Evolutionary conservation across 257 asterid genomes (phyloP).

Genomic region (Plantago elongata): DNA sequence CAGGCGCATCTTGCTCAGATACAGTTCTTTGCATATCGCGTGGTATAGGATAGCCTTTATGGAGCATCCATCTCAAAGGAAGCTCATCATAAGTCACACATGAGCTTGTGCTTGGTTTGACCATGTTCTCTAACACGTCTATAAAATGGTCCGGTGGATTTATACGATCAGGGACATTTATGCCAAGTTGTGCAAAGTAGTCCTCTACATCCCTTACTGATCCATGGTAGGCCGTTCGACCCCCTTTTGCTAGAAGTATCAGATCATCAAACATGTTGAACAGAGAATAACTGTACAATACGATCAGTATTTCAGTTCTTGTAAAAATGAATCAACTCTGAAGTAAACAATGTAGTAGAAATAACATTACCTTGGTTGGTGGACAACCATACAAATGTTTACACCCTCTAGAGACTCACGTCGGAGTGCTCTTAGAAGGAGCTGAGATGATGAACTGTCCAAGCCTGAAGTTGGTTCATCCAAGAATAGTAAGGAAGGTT

Average conservation of each 20-base stretch:
- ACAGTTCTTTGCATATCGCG: slow-evolving; percentile 48
- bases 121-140: slow-evolving; percentile 86
- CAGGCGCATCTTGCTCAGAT: slow-evolving; percentile 21
- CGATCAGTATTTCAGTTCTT: slow-evolving; percentile 13
- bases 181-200: slow-evolving; percentile 60
- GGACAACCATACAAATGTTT: slow-evolving; percentile 91
- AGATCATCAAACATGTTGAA: slow-evolving; percentile 90
- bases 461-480: slow-evolving; percentile 96
- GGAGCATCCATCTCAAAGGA: slow-evolving; percentile 87
- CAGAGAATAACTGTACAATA: slow-evolving; percentile 68
- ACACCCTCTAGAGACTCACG: slow-evolving; percentile 97
- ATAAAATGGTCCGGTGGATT: slow-evolving; percentile 91
- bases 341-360: neutral
- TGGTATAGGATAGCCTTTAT: slow-evolving; percentile 77
- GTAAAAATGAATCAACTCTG: neutral
- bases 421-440: slow-evolving; percentile 83
- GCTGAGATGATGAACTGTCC: slow-evolving; percentile 94
- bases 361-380: slow-evolving; percentile 80
- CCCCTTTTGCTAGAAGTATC: slow-evolving; percentile 91
- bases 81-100: slow-evolving; percentile 57
- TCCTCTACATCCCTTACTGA: slow-evolving; percentile 77
- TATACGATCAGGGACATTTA: slow-evolving; percentile 76
- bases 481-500: slow-evolving; percentile 83
- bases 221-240: slow-evolving; percentile 83
- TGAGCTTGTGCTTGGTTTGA: slow-evolving; percentile 51